Percentiles rank a stretch among this genome's conserved stretches.
phyloP scores from a whole-genome alignment of 768 basidiomycete species.

The Pleurotus cornucopiae region DNA sequence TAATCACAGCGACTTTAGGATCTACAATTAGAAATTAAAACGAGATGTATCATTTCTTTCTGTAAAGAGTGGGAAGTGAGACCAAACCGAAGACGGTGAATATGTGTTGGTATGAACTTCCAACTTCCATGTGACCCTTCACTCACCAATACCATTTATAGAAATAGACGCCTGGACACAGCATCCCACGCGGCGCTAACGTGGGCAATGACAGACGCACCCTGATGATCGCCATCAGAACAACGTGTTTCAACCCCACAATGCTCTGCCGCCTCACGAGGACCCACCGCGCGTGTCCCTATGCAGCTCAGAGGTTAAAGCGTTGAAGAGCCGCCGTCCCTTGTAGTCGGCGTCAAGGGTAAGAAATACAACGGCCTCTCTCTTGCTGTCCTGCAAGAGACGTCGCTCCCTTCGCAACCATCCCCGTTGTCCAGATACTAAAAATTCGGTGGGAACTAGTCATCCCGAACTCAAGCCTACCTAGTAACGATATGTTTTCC shows the following conservation, averaged over 20 bases:
- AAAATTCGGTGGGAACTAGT: constrained; percentile 1
- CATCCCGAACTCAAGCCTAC: too few relatives aligned
- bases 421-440: constrained; percentile 8
- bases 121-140: constrained; percentile 2
- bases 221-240: constrained; percentile 5
- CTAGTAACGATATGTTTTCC: constrained; percentile 2
- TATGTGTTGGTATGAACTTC: too few relatives aligned
- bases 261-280: not conserved
- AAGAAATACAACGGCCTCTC: too few relatives aligned
- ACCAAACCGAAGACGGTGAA: too few relatives aligned
- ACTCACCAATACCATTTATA: not conserved
- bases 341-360: too few relatives aligned
- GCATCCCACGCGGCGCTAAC: constrained; percentile 7
- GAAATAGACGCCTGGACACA: constrained; percentile 1
- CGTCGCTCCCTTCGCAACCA: constrained; percentile 5
- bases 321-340: not conserved
- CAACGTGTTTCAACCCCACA: not conserved
- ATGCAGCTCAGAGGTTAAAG: not conserved
- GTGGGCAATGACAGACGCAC: not conserved
- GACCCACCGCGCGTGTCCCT: not conserved
- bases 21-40: too few relatives aligned
- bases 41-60: too few relatives aligned
- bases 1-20: too few relatives aligned
- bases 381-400: too few relatives aligned
- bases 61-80: too few relatives aligned